phyloP scores from a whole-genome alignment of 2,329 filamentous ascomycete species.

The Clarireedia homoeocarpa region DNA sequence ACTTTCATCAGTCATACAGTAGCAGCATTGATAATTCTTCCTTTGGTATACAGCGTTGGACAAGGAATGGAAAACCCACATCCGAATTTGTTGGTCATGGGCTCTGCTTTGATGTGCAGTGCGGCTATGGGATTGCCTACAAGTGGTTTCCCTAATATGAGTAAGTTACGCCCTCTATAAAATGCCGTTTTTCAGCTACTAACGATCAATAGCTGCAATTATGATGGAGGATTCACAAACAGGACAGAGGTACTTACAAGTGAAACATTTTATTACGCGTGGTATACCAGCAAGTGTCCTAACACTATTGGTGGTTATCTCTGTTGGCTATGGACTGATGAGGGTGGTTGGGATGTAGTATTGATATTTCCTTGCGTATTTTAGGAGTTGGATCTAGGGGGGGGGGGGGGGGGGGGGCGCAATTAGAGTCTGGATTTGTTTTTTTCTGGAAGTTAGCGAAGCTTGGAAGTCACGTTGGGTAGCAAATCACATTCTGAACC shows the following conservation, averaged over 20 bases:
- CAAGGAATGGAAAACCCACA: slow-evolving; percentile 79
- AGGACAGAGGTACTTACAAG: slow-evolving; percentile 82
- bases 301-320: slow-evolving; percentile 74
- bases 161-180: slow-evolving; percentile 50
- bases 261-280: slow-evolving; percentile 91
- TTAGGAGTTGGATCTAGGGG: background rate
- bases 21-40: slow-evolving; percentile 87
- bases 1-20: slow-evolving; percentile 98
- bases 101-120: slow-evolving; percentile 88
- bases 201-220: slow-evolving; percentile 63
- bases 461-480: too few relatives aligned
- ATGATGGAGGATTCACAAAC: slow-evolving; percentile 97
- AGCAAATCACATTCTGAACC: too few relatives aligned
- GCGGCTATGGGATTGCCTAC: slow-evolving; percentile 97
- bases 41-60: slow-evolving; percentile 82
- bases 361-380: too few relatives aligned
- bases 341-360: slow-evolving; percentile 32
- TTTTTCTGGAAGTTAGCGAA: too few relatives aligned
- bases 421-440: too few relatives aligned
- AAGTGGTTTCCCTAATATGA: slow-evolving; percentile 98
- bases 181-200: slow-evolving; percentile 8
- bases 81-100: slow-evolving; percentile 94
- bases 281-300: slow-evolving; percentile 83
- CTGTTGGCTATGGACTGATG: slow-evolving; percentile 88
- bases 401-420: background rate